A percentile compares a stretch with the other conserved stretches of the same genome.
Evolutionary conservation across 2,329 filamentous ascomycete species (phyloP).

Genomic region (Colletotrichum destructivum): DNA sequence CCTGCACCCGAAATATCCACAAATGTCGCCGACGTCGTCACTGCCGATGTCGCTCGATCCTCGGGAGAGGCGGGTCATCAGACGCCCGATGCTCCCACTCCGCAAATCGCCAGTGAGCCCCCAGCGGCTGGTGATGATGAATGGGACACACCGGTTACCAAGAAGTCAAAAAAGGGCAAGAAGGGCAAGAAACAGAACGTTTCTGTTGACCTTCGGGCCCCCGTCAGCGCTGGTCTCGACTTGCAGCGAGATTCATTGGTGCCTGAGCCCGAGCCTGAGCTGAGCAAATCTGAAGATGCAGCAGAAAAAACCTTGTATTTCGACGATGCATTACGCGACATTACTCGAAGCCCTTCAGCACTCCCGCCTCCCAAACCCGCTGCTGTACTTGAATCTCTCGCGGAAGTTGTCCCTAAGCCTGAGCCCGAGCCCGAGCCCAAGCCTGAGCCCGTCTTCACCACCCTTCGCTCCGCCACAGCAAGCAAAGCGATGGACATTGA

Average conservation of each 20-base stretch:
- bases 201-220: not conserved
- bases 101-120: not conserved
- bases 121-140: conserved; percentile 26
- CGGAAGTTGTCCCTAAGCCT: not conserved
- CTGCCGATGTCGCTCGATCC: not conserved
- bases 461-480: conserved; percentile 37
- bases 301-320: conserved; percentile 16
- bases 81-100: not conserved
- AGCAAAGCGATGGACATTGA: conserved; percentile 45
- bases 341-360: conserved; percentile 19
- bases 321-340: conserved; percentile 10
- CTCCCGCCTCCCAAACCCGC: conserved; percentile 24
- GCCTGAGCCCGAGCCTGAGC: not conserved
- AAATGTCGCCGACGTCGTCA: conserved; percentile 4
- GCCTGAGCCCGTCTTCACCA: not conserved
- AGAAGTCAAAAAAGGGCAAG: conserved; percentile 46
- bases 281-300: not conserved
- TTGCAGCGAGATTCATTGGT: not conserved
- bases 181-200: conserved; percentile 49
- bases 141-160: conserved; percentile 29
- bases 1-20: not conserved
- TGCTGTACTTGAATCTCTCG: conserved; percentile 1
- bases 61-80: conserved; percentile 46
- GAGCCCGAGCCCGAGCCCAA: not conserved
- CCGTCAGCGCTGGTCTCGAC: not conserved